Evolutionary conservation across 2,329 filamentous ascomycete species (phyloP).

Genomic region (Ceratocystis cacaofunesta): DNA sequence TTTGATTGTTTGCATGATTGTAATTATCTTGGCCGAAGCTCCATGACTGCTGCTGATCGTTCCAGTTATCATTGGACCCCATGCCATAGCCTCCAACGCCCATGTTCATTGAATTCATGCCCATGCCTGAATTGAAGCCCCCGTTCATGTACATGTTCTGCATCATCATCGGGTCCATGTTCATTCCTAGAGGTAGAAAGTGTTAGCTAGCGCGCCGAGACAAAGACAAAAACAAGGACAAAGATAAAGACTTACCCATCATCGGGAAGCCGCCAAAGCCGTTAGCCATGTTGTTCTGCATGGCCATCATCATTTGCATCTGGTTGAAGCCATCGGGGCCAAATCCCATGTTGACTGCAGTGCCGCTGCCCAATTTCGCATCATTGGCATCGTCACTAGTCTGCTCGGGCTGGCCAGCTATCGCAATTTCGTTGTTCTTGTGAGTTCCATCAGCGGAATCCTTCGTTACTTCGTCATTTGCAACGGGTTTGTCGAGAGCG

Average conservation of each 20-base stretch:
- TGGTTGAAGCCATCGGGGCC: slow-evolving; percentile 54
- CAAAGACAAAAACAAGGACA: neutral
- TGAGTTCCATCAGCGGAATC: neutral
- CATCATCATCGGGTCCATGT: slow-evolving; percentile 68
- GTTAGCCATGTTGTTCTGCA: slow-evolving; percentile 52
- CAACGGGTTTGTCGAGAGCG: neutral
- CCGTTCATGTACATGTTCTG: slow-evolving; percentile 68
- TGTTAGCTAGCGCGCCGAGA: neutral
- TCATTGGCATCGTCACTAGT: slow-evolving; percentile 20
- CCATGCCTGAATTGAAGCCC: slow-evolving; percentile 50
- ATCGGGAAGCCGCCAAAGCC: slow-evolving; percentile 51
- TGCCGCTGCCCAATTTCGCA: slow-evolving; percentile 22
- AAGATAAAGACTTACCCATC: slow-evolving; percentile 61
- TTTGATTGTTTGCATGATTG: slow-evolving; percentile 70
- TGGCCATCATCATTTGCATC: slow-evolving; percentile 69
- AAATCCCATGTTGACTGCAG: slow-evolving; percentile 37
- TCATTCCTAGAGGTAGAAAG: slow-evolving; percentile 49
- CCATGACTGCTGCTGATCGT: slow-evolving; percentile 60
- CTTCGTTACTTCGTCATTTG: neutral
- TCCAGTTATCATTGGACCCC: slow-evolving; percentile 65
- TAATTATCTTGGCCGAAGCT: slow-evolving; percentile 79
- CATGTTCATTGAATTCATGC: slow-evolving; percentile 41
- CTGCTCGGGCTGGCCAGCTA: slow-evolving; percentile 17
- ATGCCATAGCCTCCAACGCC: slow-evolving; percentile 60
- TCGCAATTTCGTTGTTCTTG: neutral